Percentiles rank a stretch among this genome's conserved stretches.
These are phyloP conservation scores for Quercus glauca DNA, from an alignment of 306 rosid genomes.

Conservation along the genomic window DNA sequence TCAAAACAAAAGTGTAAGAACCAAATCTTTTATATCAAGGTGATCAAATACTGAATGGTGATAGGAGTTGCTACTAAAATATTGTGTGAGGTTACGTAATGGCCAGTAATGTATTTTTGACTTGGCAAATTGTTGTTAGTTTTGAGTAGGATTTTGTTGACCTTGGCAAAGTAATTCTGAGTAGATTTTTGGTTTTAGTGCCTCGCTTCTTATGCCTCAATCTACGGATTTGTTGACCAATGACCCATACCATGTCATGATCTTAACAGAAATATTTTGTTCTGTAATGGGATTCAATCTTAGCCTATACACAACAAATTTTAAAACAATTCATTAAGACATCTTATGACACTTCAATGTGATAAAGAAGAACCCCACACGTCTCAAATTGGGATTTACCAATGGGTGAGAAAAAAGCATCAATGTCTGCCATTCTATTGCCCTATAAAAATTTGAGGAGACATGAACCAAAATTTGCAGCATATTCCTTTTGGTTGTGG, in stretches of 20 bases:
- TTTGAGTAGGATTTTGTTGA: not conserved
- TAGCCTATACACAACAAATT: too few species aligned
- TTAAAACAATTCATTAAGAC: too few species aligned
- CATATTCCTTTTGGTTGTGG: not conserved
- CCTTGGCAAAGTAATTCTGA: not conserved
- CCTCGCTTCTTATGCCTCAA: not conserved
- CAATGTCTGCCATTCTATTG: not conserved
- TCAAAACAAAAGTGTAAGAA: too few species aligned
- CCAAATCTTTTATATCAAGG: too few species aligned
- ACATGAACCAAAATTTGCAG: not conserved
- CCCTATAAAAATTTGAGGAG: too few species aligned
- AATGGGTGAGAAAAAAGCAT: too few species aligned
- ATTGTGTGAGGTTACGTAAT: too few species aligned
- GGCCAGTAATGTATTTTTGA: not conserved
- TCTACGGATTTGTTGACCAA: not conserved
- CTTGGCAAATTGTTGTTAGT: not conserved
- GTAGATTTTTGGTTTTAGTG: not conserved
- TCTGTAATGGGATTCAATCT: not conserved
- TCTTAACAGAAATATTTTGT: not conserved
- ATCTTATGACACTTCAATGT: too few species aligned
- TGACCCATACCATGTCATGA: not conserved
- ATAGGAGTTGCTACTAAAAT: too few species aligned
- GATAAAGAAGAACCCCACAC: too few species aligned
- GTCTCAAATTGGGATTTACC: too few species aligned
- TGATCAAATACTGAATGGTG: too few species aligned